Conservation (phyloP, 2,329 filamentous ascomycete genomes). For the Pyrenophora graminea region DNA sequence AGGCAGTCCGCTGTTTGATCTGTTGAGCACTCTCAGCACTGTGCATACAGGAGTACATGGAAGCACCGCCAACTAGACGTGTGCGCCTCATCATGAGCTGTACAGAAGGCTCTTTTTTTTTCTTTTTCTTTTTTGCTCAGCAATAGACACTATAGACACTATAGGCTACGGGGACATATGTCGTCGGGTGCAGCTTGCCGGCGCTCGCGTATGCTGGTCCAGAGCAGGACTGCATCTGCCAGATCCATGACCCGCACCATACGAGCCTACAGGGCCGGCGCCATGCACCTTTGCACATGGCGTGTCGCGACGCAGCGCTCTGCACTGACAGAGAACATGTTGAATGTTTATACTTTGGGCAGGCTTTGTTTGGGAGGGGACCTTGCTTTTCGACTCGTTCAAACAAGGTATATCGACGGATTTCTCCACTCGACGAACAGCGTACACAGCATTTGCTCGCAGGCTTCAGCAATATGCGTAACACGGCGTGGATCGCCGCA, state of each 20-base stretch:
- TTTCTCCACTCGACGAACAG: constrained; percentile 12
- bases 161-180: constrained; percentile 12
- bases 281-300: constrained; percentile 21
- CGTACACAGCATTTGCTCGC: constrained; percentile 12
- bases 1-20: constrained; percentile 35
- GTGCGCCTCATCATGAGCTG: constrained; percentile 7
- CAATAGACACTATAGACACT: not conserved
- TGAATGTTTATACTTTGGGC: constrained; percentile 23
- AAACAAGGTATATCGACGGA: constrained; percentile 9
- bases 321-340: constrained; percentile 17
- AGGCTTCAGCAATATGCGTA: constrained; percentile 40
- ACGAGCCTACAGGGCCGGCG: constrained; percentile 22
- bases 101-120: constrained; percentile 6
- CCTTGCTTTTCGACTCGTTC: constrained; percentile 13
- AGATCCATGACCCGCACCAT: constrained; percentile 28
- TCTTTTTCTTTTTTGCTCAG: not conserved
- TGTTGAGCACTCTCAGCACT: constrained; percentile 17
- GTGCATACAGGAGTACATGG: constrained; percentile 2
- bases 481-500: constrained; percentile 38
- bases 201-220: constrained; percentile 15
- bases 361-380: constrained; percentile 15
- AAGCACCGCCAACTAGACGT: not conserved
- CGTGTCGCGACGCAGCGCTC: constrained; percentile 23
- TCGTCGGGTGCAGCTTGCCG: constrained; percentile 26
- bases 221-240: constrained; percentile 29